These are phyloP conservation scores for Russula earlei DNA, from an alignment of 768 basidiomycete genomes.

Conservation along the genomic window DNA sequence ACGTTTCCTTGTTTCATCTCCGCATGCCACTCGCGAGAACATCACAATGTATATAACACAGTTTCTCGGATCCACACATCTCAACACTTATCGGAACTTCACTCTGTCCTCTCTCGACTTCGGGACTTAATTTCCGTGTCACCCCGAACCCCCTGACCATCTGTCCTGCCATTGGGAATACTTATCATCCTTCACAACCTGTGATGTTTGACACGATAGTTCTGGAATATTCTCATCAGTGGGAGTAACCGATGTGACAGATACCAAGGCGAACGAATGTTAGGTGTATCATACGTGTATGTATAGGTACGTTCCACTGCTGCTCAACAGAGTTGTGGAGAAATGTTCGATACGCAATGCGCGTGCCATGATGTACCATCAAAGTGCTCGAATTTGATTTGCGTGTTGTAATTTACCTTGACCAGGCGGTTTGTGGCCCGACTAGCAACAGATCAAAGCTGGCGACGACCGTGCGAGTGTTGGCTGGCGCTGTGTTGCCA, in stretches of 20 bases:
- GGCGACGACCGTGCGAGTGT: no score
- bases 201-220: constrained; percentile 4
- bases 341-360: neutral
- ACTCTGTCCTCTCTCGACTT: constrained; percentile 3
- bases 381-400: neutral
- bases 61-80: constrained; percentile 4
- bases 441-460: no score
- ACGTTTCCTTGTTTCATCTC: constrained; percentile 12
- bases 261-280: constrained; percentile 3
- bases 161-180: neutral
- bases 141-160: neutral
- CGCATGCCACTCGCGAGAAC: constrained; percentile 12
- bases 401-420: neutral
- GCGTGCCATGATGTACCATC: no score
- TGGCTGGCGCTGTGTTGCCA: no score
- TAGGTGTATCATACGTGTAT: no score
- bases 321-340: constrained; percentile 3
- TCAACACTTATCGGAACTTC: neutral
- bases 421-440: neutral
- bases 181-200: constrained; percentile 1
- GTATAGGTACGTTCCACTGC: neutral
- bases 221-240: constrained; percentile 7
- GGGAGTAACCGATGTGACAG: constrained; percentile 12
- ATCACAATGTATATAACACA: constrained; percentile 15
- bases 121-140: constrained; percentile 13